Evolutionary conservation across 78 protist species (phyloP).

Genomic region (Tieghemostelium lacteum): DNA sequence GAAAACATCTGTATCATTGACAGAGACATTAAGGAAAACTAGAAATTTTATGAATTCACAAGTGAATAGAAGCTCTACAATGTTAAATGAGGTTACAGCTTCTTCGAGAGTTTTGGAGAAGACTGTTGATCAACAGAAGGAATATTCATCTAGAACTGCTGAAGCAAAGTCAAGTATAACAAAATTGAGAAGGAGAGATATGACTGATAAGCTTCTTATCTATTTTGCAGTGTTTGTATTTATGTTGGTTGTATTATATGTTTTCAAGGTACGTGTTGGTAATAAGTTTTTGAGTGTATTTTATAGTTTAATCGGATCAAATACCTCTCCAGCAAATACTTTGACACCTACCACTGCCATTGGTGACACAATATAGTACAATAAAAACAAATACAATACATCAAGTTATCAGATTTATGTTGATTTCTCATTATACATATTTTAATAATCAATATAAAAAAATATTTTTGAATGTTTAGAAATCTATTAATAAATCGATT

Average conservation of each 20-base stretch:
- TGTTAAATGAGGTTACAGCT: conserved; percentile 26
- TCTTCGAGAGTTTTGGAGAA: conserved; percentile 49
- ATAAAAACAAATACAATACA: too few species aligned
- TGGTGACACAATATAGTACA: too few species aligned
- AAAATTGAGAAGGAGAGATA: conserved; percentile 58
- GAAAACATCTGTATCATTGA: conserved; percentile 45
- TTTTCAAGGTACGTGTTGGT: conserved; percentile 36
- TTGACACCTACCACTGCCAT: not conserved
- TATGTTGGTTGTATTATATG: conserved; percentile 21
- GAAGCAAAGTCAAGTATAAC: conserved; percentile 51
- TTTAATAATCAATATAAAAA: too few species aligned
- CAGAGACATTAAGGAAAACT: conserved; percentile 36
- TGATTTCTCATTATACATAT: too few species aligned
- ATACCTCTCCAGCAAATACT: not conserved
- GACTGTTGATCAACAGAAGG: conserved; percentile 43
- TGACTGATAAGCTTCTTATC: conserved; percentile 45
- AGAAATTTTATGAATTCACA: conserved; percentile 56
- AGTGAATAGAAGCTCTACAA: conserved; percentile 36
- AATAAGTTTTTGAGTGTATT: not conserved
- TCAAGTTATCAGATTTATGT: too few species aligned
- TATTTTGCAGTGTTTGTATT: conserved; percentile 49
- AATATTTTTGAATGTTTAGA: too few species aligned
- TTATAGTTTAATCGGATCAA: not conserved
- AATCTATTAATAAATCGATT: too few species aligned
- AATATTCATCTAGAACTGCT: conserved; percentile 21